Percentiles rank a stretch among this genome's conserved stretches.
Conservation (phyloP, 73 alveolate species). For the Halteria grandinella region DNA sequence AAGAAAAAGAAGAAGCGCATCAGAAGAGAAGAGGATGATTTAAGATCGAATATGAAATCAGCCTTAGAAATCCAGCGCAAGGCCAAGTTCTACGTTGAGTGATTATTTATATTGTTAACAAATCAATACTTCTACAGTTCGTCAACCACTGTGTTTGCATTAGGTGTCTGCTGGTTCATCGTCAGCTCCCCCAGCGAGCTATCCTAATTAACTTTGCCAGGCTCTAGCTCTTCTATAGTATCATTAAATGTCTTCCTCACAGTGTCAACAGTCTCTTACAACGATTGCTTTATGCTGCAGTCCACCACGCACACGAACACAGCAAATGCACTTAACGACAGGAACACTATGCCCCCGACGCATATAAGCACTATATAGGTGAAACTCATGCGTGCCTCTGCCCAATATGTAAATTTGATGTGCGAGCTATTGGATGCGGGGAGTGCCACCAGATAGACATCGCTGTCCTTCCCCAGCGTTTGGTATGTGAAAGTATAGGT, state of each 20-base stretch:
- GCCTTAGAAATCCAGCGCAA: too few relatives aligned
- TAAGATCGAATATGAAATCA: too few relatives aligned
- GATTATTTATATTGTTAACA: too few relatives aligned
- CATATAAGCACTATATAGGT: neutral
- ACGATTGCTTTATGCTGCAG: neutral
- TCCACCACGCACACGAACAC: conserved; percentile 5
- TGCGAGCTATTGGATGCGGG: conserved; percentile 26
- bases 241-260: conserved; percentile 3
- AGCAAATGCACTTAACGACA: neutral
- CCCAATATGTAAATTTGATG: conserved; percentile 48
- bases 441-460: conserved; percentile 24
- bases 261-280: neutral
- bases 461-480: conserved; percentile 3
- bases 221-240: conserved; percentile 23
- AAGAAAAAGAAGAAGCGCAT: too few relatives aligned
- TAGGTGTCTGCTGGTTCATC: too few relatives aligned
- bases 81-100: too few relatives aligned
- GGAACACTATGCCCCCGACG: conserved; percentile 20
- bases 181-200: too few relatives aligned
- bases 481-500: conserved; percentile 19
- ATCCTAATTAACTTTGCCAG: conserved; percentile 14
- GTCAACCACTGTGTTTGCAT: too few relatives aligned
- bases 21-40: too few relatives aligned
- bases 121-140: too few relatives aligned
- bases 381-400: conserved; percentile 9